Base-by-base conservation (phyloP, 371 early-diverging fungal genomes). In the Rhizopus delemar region DNA sequence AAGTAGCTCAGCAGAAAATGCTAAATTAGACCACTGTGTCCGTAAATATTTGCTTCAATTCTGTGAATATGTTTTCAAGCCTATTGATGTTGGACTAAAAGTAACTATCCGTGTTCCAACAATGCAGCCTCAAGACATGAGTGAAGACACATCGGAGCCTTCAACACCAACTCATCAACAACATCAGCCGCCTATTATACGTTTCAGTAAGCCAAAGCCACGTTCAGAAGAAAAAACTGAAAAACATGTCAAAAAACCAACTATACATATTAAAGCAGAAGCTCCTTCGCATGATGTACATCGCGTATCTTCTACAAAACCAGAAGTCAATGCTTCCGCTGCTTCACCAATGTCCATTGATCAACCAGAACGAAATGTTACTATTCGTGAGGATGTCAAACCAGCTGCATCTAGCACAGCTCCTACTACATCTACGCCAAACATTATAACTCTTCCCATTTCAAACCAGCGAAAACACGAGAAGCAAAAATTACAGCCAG, bases 31-130 rank as follows among this genome's bases (percentile, higher is more conserved):
- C 65, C 83, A 85, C 34, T 78, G 76, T 16, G 71, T 78, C 31
- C 70, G 81, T 22, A 85, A 85, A 58, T 83, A 81, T 49, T 50
- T 85, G 9, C 56, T 85, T 16, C 79, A 81, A 33, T 80, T 85
- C 45, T 85, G 83, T 53, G 83, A 85, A 54, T 76, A 80, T 55
- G 71, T 82, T 58, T 85, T 78, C 46, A 82, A 82, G n/a, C 83
- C 85, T 8, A 74, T 80, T 13, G 83, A 82, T 54, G 71, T 78
- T 9, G 81, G 81, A 4, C 68, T 76, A n/a, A 83, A 79, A 52
- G 77, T 82, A 15, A 82, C 79, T 5, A 75, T 81, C 51, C 74
- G 78, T 13, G 62, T 78, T 32, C 77, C 80, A 5, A 60, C 73
- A 2, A 51, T 69, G 31, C 34, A 59, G 61, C 15, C 68, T 55